Evolutionary conservation across 1,284 basidiomycete genomes (phyloP), one percentile per base, ranked within the genome.

Genomic region (Cutaneotrichosporon cyanovorans): DNA sequence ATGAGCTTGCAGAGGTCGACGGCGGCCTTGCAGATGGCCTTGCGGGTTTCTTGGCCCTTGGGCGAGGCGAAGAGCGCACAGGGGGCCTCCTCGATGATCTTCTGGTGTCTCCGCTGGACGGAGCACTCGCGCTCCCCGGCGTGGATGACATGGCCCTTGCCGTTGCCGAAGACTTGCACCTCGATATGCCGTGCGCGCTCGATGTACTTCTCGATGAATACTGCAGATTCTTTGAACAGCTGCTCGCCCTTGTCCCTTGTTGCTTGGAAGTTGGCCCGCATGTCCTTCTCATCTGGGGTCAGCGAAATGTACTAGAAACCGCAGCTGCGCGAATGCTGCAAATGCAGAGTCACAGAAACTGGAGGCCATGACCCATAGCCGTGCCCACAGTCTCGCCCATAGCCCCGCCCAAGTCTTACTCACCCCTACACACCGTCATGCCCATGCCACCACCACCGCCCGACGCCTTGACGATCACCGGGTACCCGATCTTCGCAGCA

Each of bases 381-480:
- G n/a, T n/a, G n/a, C n/a, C n/a, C n/a, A n/a, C n/a, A n/a, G n/a
- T n/a, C n/a, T n/a, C n/a, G n/a, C n/a, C n/a, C n/a, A 28, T 28
- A 7, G 25, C 25, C 25, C 12, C 25, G 8, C 12, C 7, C 25
- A 28, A 28, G 8, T 28, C 25, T 28, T 81, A 62, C 37, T 77
- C 76, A 1, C 59, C 54, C n/a, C 73, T 49, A 60, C 81, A 83
- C 18, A 84, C 74, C 8, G 77, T 74, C 55, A 85, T 75, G 8
- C 83, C 83, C 76, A 83, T 80, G 0, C 84, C 84, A 2, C 84
- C 83, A 2, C 83, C 84, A 7, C 83, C 84, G 0, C 78, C 80
- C 0, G 80, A 80, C 5, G 81, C 78, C 63, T 85, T 85, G 42
- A 61, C 45, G 46, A 63, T 58, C 12, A 68, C 72, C 0, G 80